These are phyloP conservation scores for Haplosporangium sp. DNA, from an alignment of 371 early-diverging fungal species.

Conservation along the genomic window DNA sequence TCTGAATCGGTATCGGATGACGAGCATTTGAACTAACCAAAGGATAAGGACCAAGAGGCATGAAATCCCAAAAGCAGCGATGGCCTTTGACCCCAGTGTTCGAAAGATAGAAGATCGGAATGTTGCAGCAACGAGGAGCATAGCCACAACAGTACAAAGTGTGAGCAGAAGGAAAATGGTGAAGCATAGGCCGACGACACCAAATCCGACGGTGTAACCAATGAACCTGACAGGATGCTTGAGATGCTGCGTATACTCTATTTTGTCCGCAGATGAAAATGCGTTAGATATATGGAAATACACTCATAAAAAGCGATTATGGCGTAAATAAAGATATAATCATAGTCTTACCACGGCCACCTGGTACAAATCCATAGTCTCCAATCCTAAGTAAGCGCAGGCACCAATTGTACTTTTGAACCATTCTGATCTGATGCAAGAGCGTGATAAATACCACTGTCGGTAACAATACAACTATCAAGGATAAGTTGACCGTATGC, in stretches of 20 bases:
- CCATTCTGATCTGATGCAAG: constrained; percentile 53
- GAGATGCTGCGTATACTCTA: constrained; percentile 53
- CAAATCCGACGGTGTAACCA: constrained; percentile 54
- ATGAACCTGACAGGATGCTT: constrained; percentile 54
- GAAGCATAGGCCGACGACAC: constrained; percentile 53
- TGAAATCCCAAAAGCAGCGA: constrained; percentile 41
- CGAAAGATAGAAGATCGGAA: constrained; percentile 51
- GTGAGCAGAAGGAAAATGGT: constrained; percentile 44
- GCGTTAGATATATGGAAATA: too few relatives aligned
- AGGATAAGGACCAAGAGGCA: constrained; percentile 47
- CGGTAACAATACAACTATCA: constrained; percentile 42
- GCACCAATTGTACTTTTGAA: constrained; percentile 57
- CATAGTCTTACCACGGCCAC: constrained; percentile 42
- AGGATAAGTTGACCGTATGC: constrained; percentile 50
- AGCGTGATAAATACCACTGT: constrained; percentile 39
- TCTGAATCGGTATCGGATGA: constrained; percentile 49
- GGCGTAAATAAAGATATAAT: background rate
- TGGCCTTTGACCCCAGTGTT: constrained; percentile 37
- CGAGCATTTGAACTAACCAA: constrained; percentile 56
- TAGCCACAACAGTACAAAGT: constrained; percentile 45
- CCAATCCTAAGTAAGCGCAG: constrained; percentile 41
- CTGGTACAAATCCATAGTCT: constrained; percentile 53
- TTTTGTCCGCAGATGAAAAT: background rate
- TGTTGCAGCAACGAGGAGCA: constrained; percentile 53
- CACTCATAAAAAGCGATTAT: too few relatives aligned